Evolutionary conservation across 768 basidiomycete genomes (phyloP).

Genomic region (Suillus clintonianus): DNA sequence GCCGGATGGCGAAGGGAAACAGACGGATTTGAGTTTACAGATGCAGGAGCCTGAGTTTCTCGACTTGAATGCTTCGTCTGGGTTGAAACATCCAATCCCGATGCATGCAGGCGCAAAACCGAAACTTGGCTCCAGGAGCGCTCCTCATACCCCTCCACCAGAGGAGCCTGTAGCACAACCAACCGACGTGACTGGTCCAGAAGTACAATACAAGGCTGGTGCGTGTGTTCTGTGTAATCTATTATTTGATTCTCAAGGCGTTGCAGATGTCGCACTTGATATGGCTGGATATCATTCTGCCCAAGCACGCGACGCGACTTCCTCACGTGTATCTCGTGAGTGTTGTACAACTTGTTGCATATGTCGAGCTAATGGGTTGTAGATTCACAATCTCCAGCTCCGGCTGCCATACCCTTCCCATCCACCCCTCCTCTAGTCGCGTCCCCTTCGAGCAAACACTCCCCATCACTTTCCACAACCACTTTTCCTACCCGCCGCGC

Average conservation of each 20-base stretch:
- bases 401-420: background rate
- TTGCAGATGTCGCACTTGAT: slow-evolving; percentile 75
- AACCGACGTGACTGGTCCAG: slow-evolving; percentile 48
- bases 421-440: slow-evolving; percentile 12
- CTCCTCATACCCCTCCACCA: slow-evolving; percentile 32
- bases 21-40: slow-evolving; percentile 12
- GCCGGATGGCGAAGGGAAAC: slow-evolving; percentile 24
- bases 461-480: slow-evolving; percentile 25
- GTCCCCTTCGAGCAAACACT: slow-evolving; percentile 14
- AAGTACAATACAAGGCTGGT: slow-evolving; percentile 66
- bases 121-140: slow-evolving; percentile 5
- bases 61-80: slow-evolving; percentile 64
- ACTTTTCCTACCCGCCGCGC: slow-evolving; percentile 48
- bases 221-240: slow-evolving; percentile 9
- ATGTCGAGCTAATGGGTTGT: background rate
- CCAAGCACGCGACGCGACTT: slow-evolving; percentile 40
- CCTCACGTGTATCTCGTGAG: slow-evolving; percentile 42
- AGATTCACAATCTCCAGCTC: slow-evolving; percentile 2
- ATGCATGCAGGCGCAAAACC: slow-evolving; percentile 17
- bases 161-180: slow-evolving; percentile 48
- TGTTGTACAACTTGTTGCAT: background rate
- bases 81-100: slow-evolving; percentile 12
- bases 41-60: slow-evolving; percentile 77
- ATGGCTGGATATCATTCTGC: slow-evolving; percentile 74
- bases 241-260: slow-evolving; percentile 6